Evolutionary conservation across 345 rosid species (phyloP), one percentile per base, ranked within the genome.

Genomic region (Abelmoschus esculentus): DNA sequence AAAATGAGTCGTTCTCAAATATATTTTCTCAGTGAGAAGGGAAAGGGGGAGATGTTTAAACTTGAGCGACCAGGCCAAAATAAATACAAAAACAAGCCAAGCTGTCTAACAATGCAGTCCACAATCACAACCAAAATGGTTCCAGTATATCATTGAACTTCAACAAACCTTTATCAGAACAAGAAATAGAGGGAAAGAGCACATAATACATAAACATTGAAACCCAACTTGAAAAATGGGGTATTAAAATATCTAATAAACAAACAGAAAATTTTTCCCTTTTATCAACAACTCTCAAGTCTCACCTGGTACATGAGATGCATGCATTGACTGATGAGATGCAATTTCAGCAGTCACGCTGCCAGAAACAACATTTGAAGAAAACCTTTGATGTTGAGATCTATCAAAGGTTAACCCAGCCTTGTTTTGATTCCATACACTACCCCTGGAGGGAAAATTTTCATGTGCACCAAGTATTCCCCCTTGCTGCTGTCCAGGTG

Each of bases 381-480:
- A 65, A 73, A 86, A 83, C 62, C 85, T 80, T 12, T 84, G 83
- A 73, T 78, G 76, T 67, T 83, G 87, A 52, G 84, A 76, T 78
- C 80, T 80, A 66, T 86, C 89, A 49, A 77, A 77, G 0, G 83
- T 72, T 8, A 78, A 66, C 18, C 83, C 87, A 15, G 70, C 70
- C 72, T 73, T 78, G 71, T 22, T 22, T 66, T 81, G 86, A 75
- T 69, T 83, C 87, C 89, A 80, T 12, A 56, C 32, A 31, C 32
- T 31, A 31, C 70, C 73, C 76, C 83, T 78, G 52, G 85, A 73
- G 56, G 80, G 67, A 70, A 81, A 74, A 59, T 26, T 66, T 53
- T 81, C 89, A 59, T 83, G 80, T 12, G 78, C 38, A 54, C 81
- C 49, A 18, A 76, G 70, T 40, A 79, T 11, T 32, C 70, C 76